These are phyloP conservation scores for Fusarium praegraminearum DNA, from an alignment of 2,329 filamentous ascomycete species.

Conservation along the genomic window DNA sequence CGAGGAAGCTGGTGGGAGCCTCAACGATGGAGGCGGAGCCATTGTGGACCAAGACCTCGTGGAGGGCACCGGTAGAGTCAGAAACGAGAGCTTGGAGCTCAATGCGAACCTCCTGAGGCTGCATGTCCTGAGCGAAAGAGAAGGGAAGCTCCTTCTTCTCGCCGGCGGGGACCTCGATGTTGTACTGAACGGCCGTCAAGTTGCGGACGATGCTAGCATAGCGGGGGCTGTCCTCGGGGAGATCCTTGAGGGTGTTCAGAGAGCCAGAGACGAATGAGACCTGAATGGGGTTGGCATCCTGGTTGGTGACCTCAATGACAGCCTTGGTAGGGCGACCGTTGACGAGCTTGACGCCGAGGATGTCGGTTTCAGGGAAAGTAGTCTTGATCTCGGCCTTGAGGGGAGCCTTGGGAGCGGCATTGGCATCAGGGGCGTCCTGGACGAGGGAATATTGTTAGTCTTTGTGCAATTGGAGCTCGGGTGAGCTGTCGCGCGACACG, in stretches of 20 bases:
- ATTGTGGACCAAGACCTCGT: conserved; percentile 84
- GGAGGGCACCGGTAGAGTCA: conserved; percentile 74
- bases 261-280: conserved; percentile 82
- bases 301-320: conserved; percentile 84
- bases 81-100: conserved; percentile 81
- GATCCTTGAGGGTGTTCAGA: conserved; percentile 69
- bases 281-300: conserved; percentile 80
- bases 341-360: conserved; percentile 95
- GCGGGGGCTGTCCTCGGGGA: conserved; percentile 59
- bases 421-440: conserved; percentile 39
- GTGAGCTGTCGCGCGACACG: conserved; percentile 50
- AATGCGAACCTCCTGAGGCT: conserved; percentile 87
- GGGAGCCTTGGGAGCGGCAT: conserved; percentile 41
- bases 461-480: not conserved
- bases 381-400: conserved; percentile 74
- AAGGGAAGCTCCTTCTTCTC: conserved; percentile 82
- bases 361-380: conserved; percentile 76
- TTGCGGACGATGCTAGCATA: conserved; percentile 79
- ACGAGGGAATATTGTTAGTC: not conserved
- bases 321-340: conserved; percentile 90
- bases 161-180: conserved; percentile 78
- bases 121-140: conserved; percentile 89
- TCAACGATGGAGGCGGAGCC: conserved; percentile 89
- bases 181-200: conserved; percentile 81
- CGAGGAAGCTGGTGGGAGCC: conserved; percentile 89